Evolutionary conservation across 148 eudicot genomes (phyloP), one percentile per base, ranked within the genome.

Genomic region (Spergularia marina): DNA sequence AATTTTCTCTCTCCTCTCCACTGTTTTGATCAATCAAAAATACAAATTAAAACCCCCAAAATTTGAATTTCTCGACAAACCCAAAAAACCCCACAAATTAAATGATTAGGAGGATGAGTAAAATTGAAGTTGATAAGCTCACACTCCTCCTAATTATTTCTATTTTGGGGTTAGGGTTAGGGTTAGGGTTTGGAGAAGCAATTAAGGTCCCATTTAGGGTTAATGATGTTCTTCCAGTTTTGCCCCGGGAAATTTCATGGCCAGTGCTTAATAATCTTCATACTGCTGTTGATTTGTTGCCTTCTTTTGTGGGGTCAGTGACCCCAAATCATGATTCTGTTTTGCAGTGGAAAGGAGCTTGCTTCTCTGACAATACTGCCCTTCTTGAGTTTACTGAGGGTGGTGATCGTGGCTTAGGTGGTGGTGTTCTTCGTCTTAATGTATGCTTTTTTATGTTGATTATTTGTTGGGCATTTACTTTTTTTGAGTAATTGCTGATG

Each of bases 181-280:
- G 89, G 82, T 85, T 85, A 75, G 82, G 84, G 73, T 84, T 78
- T 76, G 94, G 87, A 25, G 70, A 74, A 44, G 83, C 91, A n/a
- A 34, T 95, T 9, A 92, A 88, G 70, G 81, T 95, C 2, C 98
- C 98, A 0, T 90, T 95, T 75, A 82, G 87, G 68, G 81, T 84
- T 10, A 86, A 87, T 7, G 98, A 95, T 76, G 90, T 95, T 44
- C 88, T 95, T 11, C 98, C 98, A 0, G 92, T 89, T 23, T 82
- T 95, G 40, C 98, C 97, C 2, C 87, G 85, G 10, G 88, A 92
- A 83, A 76, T 95, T 12, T 89, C 97, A n/a, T 92, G 96, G 98
- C 97, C 98, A 5, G 97, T 92, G 16, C 80, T 95, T 23, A 95
- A 95, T 81, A 90, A 85, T 75, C 53, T 95, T 20, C 96, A 92